These are phyloP conservation scores for Vitis vinifera DNA, from an alignment of 164 flowering plant species.

Conservation along the genomic window DNA sequence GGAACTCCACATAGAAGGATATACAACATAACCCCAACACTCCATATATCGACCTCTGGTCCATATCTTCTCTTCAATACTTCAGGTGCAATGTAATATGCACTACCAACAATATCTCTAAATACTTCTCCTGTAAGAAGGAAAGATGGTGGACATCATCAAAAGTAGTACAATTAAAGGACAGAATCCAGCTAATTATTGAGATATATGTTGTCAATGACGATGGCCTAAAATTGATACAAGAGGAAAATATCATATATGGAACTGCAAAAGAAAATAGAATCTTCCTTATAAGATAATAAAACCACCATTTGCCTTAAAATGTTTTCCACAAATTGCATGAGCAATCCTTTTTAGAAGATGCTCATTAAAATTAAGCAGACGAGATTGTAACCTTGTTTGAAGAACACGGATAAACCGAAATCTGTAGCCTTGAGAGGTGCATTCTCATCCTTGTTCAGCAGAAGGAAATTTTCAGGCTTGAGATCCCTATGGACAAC, in stretches of 20 bases:
- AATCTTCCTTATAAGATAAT: too few species aligned
- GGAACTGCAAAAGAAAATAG: too few species aligned
- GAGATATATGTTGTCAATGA: too few species aligned
- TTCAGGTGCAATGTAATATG: slow-evolving; percentile 91
- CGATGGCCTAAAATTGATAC: too few species aligned
- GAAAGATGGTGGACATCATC: not conserved
- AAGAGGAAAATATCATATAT: too few species aligned
- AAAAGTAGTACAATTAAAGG: not conserved
- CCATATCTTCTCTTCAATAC: slow-evolving; percentile 81
- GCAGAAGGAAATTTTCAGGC: slow-evolving; percentile 72
- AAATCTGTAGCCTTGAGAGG: slow-evolving; percentile 78
- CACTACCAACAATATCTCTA: slow-evolving; percentile 80
- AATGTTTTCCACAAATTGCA: too few species aligned
- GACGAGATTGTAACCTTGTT: slow-evolving; percentile 41
- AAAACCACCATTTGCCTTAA: too few species aligned
- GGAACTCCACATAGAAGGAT: slow-evolving; percentile 84
- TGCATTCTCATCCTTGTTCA: slow-evolving; percentile 57
- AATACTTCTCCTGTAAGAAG: slow-evolving; percentile 61
- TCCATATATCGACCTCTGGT: slow-evolving; percentile 86
- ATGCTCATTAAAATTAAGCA: too few species aligned
- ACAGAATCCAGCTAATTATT: not conserved
- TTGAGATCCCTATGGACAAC: slow-evolving; percentile 75
- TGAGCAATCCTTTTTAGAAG: too few species aligned
- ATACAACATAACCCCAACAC: slow-evolving; percentile 80
- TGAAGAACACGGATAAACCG: slow-evolving; percentile 64